Base-by-base conservation (phyloP, 2,329 filamentous ascomycete species). In the Lachnellula occidentalis region DNA sequence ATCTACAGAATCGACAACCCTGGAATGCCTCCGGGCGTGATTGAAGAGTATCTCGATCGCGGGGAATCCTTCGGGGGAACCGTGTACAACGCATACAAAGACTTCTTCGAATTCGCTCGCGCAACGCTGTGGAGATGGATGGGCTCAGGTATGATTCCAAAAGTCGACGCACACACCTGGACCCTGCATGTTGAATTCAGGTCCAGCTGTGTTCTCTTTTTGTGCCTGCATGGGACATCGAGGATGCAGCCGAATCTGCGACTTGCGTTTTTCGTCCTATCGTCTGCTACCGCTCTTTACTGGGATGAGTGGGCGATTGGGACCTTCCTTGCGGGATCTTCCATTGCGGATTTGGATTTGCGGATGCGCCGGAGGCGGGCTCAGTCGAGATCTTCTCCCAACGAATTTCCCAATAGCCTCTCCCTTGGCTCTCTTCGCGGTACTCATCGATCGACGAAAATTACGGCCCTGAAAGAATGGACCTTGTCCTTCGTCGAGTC, bases 101-200 rank as follows among this genome's bases (percentile, higher is more conserved):
- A n/a, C 8, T 49, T 15, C n/a, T 36, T 11, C 11, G 34, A 49
- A 12, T 37, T 49, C 24, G 21, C 47, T 6, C 47, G 47, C 14
- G n/a, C n/a, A 9, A 49, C 47, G 11, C 21, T 36, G 19, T 49
- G 27, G 27, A 39, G 22, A 14, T 49, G 47, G 47, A 37, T 5
- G 7, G 19, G n/a, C 7, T 2, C 3, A 22, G 47, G 47, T 5
- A 17, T n/a, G 34, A 4, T 49, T 49, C 47, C 47, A 7, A 12
- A 49, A 22, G 47, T 49, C 31, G 47, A 49, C 36, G 47, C n/a
- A 49, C 47, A 49, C 17, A 49, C 19, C 11, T 49, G 47, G 47
- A 49, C 34, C 11, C 34, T 49, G 11, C 47, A 49, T 22, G 34
- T 49, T 3, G 47, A 49, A 24, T 49, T 49, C 34, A 27, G 47